Evolutionary conservation across 805 yeast species (phyloP).

Genomic region (Starmerella riodocensis): DNA sequence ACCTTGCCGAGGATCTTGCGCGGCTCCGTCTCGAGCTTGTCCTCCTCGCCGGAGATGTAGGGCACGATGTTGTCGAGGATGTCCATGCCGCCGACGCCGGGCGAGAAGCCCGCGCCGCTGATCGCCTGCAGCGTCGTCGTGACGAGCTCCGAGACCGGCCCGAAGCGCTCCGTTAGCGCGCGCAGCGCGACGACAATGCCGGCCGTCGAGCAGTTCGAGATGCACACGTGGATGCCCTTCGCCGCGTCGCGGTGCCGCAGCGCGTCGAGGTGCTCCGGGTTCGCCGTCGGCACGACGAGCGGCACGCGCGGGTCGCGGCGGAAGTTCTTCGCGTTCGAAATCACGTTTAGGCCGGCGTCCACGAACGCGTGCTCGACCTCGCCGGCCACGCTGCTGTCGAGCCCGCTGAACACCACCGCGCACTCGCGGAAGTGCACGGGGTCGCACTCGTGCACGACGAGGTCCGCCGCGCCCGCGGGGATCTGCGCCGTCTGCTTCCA

Average conservation of each 20-base stretch:
- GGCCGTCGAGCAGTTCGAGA: conserved; percentile 96
- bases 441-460: conserved; percentile 66
- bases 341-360: conserved; percentile 66
- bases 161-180: conserved; percentile 81
- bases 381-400: conserved; percentile 89
- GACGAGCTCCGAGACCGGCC: conserved; percentile 76
- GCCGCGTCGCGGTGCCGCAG: conserved; percentile 38
- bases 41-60: conserved; percentile 92
- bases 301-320: conserved; percentile 83
- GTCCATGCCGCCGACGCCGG: conserved; percentile 94
- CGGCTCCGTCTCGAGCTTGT: conserved; percentile 97
- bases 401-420: conserved; percentile 87
- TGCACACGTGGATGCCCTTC: conserved; percentile 76
- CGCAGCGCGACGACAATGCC: conserved; percentile 93
- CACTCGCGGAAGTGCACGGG: conserved; percentile 70
- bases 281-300: conserved; percentile 85
- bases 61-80: conserved; percentile 90
- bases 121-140: conserved; percentile 93
- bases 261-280: conserved; percentile 77
- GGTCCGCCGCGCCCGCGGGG: conserved; percentile 51
- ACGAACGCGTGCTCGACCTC: conserved; percentile 75
- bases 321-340: conserved; percentile 93
- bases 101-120: conserved; percentile 96
- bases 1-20: conserved; percentile 73
- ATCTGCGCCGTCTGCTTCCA: conserved; percentile 88